phyloP scores from a whole-genome alignment of 192 early-diverging fungal species.

The Pilobolus umbonatus region DNA sequence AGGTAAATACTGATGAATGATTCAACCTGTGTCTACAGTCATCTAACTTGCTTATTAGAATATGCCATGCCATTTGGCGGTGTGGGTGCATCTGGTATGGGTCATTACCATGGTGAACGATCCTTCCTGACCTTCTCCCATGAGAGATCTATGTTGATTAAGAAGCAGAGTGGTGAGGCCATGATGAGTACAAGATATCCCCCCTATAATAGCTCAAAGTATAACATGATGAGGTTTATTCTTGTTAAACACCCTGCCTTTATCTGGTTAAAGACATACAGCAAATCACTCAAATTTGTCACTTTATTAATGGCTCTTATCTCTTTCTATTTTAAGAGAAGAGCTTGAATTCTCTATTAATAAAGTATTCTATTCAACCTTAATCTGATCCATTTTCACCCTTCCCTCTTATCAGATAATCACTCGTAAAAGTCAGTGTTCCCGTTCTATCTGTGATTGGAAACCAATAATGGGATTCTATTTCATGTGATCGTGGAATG shows the following conservation, averaged over 20 bases:
- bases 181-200: conserved; percentile 22
- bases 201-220: conserved; percentile 23
- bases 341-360: neutral
- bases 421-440: too few species aligned
- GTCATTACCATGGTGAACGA: conserved; percentile 74
- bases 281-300: conserved; percentile 1
- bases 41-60: conserved; percentile 10
- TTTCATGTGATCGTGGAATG: neutral
- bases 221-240: conserved; percentile 23
- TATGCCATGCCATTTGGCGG: conserved; percentile 81
- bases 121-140: conserved; percentile 83
- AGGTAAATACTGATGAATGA: conserved; percentile 37
- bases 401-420: neutral
- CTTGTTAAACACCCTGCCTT: conserved; percentile 14
- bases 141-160: conserved; percentile 56
- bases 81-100: conserved; percentile 79
- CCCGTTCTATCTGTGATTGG: too few species aligned
- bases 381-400: too few species aligned
- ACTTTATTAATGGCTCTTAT: conserved; percentile 1
- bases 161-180: conserved; percentile 34
- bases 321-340: conserved; percentile 1
- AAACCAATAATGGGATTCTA: neutral
- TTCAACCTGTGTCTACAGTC: neutral
- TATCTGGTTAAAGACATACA: conserved; percentile 1
- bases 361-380: conserved; percentile 2